Percentiles rank a stretch among this genome's conserved stretches.
Evolutionary conservation across 2,329 filamentous ascomycete species (phyloP).

Genomic region (Xylariales sp.): DNA sequence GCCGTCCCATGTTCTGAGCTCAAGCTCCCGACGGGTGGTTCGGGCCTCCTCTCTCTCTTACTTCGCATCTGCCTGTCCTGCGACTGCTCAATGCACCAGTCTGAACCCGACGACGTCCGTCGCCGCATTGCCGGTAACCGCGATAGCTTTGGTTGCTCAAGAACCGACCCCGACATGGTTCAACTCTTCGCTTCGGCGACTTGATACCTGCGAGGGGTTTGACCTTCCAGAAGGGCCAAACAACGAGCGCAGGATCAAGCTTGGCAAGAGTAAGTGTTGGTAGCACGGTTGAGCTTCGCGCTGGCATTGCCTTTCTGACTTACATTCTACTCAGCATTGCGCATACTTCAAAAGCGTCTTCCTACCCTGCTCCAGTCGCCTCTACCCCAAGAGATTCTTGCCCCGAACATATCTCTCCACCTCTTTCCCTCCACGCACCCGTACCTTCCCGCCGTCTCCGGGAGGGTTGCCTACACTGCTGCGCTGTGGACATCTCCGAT

Average conservation of each 20-base stretch:
- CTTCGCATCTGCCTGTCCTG: constrained; percentile 13
- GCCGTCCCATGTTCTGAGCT: constrained; percentile 21
- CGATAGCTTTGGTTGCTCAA: constrained; percentile 15
- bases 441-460: constrained; percentile 87
- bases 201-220: constrained; percentile 15
- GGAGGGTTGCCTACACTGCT: constrained; percentile 84
- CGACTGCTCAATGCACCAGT: constrained; percentile 2
- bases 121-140: constrained; percentile 8
- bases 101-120: constrained; percentile 4
- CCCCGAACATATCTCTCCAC: constrained; percentile 66
- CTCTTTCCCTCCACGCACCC: constrained; percentile 76
- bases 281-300: background rate
- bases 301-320: background rate
- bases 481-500: constrained; percentile 95
- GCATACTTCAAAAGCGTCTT: constrained; percentile 62
- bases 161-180: constrained; percentile 38
- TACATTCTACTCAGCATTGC: constrained; percentile 44
- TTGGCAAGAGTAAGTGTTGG: constrained; percentile 53
- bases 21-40: constrained; percentile 8
- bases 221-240: constrained; percentile 34
- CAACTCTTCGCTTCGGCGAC: constrained; percentile 29
- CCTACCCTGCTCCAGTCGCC: constrained; percentile 63
- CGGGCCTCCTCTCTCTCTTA: background rate
- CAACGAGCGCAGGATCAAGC: constrained; percentile 56
- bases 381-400: constrained; percentile 70